Evolutionary conservation across 148 eudicot genomes (phyloP).

Genomic region (Persicaria tinctoria): DNA sequence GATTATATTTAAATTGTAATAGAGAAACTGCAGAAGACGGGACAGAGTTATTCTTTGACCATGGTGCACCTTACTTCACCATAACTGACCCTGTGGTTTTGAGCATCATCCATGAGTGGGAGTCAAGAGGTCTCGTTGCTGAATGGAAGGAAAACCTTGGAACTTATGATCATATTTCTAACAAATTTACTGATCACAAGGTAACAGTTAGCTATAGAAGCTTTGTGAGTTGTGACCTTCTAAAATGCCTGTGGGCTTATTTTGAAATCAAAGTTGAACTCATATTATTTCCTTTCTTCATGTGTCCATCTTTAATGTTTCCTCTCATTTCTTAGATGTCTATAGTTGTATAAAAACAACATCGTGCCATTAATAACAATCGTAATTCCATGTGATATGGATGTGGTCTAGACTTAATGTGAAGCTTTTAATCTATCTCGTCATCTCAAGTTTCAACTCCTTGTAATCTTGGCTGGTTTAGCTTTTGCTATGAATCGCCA

Average conservation of each 20-base stretch:
- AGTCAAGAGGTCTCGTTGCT: slow-evolving; percentile 68
- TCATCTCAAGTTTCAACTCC: background rate
- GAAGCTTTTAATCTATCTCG: background rate
- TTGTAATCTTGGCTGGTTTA: background rate
- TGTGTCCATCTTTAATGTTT: background rate
- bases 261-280: background rate
- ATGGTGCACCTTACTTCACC: slow-evolving; percentile 86
- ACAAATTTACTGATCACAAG: slow-evolving; percentile 33
- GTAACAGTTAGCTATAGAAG: background rate
- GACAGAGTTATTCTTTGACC: slow-evolving; percentile 73
- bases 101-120: slow-evolving; percentile 61
- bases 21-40: slow-evolving; percentile 82
- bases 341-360: background rate
- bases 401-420: no score
- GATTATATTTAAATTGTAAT: background rate
- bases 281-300: background rate
- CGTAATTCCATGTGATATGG: no score
- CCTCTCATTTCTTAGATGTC: background rate
- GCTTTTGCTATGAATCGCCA: background rate
- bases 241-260: background rate
- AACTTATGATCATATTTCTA: slow-evolving; percentile 55
- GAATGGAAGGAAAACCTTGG: slow-evolving; percentile 84
- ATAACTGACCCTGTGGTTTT: slow-evolving; percentile 43
- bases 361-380: background rate
- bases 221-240: background rate